Conservation (phyloP, 306 rosid species). For the Quercus mongolica region DNA sequence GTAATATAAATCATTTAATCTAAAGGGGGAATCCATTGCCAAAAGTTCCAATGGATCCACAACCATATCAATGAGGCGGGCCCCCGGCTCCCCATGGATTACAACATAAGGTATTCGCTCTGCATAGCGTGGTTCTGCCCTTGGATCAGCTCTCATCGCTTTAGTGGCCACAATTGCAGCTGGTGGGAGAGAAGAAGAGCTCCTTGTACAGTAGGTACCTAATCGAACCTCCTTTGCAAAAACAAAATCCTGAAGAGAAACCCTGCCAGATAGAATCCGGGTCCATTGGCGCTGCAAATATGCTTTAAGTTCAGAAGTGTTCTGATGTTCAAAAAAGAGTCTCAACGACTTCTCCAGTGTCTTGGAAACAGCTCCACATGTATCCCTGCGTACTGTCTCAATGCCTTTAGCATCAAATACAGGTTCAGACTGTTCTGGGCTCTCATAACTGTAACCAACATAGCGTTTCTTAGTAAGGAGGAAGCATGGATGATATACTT, state of each 20-base stretch:
- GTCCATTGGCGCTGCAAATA: conserved; percentile 89
- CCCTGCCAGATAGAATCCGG: conserved; percentile 76
- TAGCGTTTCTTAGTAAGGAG: conserved; percentile 94
- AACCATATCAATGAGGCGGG: conserved; percentile 89
- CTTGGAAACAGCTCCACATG: conserved; percentile 88
- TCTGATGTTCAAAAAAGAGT: conserved; percentile 72
- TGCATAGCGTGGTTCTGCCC: conserved; percentile 93
- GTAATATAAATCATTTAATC: conserved; percentile 83
- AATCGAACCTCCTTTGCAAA: conserved; percentile 94
- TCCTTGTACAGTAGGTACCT: conserved; percentile 72
- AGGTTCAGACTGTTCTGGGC: conserved; percentile 64
- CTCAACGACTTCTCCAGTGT: conserved; percentile 84
- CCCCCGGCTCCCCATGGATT: conserved; percentile 90
- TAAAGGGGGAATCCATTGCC: conserved; percentile 64
- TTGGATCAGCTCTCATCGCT: conserved; percentile 81
- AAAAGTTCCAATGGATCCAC: conserved; percentile 87
- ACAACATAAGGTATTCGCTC: conserved; percentile 87
- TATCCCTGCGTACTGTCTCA: conserved; percentile 95
- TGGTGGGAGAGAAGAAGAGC: conserved; percentile 80
- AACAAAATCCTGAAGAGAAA: conserved; percentile 79
- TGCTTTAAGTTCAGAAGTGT: conserved; percentile 62
- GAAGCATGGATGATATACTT: conserved; percentile 85
- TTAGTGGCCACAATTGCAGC: conserved; percentile 94
- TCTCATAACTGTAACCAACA: conserved; percentile 95
- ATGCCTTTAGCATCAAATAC: conserved; percentile 95